Percentiles rank a stretch among this genome's conserved stretches.
These are phyloP conservation scores for Oryza punctata DNA, from an alignment of 176 grass and related monocot genomes.

Conservation along the genomic window DNA sequence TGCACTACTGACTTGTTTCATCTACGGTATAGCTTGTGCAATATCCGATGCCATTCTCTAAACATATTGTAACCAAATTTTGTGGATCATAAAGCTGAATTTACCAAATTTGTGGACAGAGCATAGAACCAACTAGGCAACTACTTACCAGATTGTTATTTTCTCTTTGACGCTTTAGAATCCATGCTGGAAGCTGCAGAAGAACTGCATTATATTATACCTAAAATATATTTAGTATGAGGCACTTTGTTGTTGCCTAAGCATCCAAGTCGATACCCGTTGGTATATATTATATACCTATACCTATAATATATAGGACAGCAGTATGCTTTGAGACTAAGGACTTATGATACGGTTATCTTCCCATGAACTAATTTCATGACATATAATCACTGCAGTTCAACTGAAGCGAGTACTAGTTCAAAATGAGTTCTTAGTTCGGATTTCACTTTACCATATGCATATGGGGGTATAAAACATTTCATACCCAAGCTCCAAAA, in stretches of 20 bases:
- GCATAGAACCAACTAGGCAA: background rate
- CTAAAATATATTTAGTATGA: background rate
- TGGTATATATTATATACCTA: background rate
- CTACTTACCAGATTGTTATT: background rate
- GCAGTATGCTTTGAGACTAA: background rate
- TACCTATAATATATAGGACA: no score
- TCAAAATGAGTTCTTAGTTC: background rate
- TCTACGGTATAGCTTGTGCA: background rate
- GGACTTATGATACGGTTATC: background rate
- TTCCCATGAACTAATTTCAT: background rate
- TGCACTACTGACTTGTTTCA: slow-evolving; percentile 1
- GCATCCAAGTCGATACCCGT: background rate
- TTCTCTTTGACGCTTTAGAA: background rate
- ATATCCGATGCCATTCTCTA: background rate
- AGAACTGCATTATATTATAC: background rate
- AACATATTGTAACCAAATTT: background rate
- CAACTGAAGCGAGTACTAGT: background rate
- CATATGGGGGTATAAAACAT: background rate
- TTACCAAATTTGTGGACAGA: background rate
- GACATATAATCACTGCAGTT: background rate
- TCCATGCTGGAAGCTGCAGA: background rate
- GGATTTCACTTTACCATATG: background rate
- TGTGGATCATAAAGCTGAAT: background rate
- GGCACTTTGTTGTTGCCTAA: background rate
- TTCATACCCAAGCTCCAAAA: background rate